Conservation (phyloP, 441 rosid species). For the Bruguiera hainesii region DNA sequence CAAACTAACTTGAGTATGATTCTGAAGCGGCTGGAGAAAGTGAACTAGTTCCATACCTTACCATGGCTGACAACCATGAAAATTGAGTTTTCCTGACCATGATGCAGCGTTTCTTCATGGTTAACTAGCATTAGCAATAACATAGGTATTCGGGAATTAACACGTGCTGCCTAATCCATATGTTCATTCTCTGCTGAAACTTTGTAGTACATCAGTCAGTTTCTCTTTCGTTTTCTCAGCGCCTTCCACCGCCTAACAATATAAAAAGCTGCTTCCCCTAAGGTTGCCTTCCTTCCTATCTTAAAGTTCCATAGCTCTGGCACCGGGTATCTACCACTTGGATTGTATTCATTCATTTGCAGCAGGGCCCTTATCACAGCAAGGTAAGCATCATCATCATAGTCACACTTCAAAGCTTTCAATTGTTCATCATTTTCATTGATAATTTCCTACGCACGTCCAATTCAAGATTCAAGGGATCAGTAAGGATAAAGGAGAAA, state of each 20-base stretch:
- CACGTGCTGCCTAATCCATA: background rate
- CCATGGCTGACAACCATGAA: no score
- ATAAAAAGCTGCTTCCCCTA: conserved; percentile 33
- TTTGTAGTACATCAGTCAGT: conserved; percentile 8
- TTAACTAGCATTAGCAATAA: no score
- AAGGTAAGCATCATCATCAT: conserved; percentile 31
- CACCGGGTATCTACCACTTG: conserved; percentile 46
- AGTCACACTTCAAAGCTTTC: conserved; percentile 28
- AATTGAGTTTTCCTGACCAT: no score
- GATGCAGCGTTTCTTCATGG: no score
- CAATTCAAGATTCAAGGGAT: background rate
- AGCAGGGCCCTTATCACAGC: conserved; percentile 37
- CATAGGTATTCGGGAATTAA: no score
- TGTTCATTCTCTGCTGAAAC: background rate
- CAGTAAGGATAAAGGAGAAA: background rate
- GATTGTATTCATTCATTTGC: conserved; percentile 46
- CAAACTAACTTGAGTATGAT: no score
- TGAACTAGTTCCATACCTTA: no score
- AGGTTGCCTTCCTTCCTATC: conserved; percentile 40
- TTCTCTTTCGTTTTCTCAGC: conserved; percentile 22
- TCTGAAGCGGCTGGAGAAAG: no score
- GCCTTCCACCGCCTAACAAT: conserved; percentile 31
- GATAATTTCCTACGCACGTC: conserved; percentile 34
- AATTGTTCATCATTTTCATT: conserved; percentile 47
- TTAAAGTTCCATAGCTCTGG: conserved; percentile 44